Evolutionary conservation across 106 monocot species (phyloP).

Genomic region (Allium fistulosum): DNA sequence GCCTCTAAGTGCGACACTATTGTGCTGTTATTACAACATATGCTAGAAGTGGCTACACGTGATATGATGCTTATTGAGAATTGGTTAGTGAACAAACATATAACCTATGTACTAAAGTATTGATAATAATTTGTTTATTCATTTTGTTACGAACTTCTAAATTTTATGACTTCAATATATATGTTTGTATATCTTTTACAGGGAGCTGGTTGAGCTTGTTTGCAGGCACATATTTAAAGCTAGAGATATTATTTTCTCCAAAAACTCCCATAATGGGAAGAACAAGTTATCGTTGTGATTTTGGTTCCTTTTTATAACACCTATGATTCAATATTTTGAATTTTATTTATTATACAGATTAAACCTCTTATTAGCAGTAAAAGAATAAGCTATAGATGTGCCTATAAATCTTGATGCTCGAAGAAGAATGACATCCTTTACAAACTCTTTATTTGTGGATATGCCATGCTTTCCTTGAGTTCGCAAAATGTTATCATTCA

Average conservation of each 20-base stretch:
- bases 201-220: constrained; percentile 96
- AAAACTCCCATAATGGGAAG: constrained; percentile 91
- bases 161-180: neutral
- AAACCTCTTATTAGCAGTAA: constrained; percentile 88
- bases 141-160: neutral
- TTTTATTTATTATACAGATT: constrained; percentile 51
- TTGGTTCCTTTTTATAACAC: neutral
- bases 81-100: constrained; percentile 31
- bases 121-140: neutral
- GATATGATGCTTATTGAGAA: constrained; percentile 99
- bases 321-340: neutral
- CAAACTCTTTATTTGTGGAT: constrained; percentile 97
- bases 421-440: constrained; percentile 85
- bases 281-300: constrained; percentile 46
- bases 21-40: constrained; percentile 88
- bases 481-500: constrained; percentile 97
- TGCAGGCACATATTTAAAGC: constrained; percentile 83
- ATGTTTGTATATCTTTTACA: constrained; percentile 15
- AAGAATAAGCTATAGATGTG: constrained; percentile 94
- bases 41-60: constrained; percentile 96
- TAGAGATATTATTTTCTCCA: constrained; percentile 77
- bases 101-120: neutral
- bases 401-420: constrained; percentile 96
- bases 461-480: constrained; percentile 95
- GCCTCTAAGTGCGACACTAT: constrained; percentile 69